Percentiles rank a stretch among this genome's conserved stretches.
Evolutionary conservation across 768 basidiomycete genomes (phyloP).

Genomic region (Cyathus striatus): DNA sequence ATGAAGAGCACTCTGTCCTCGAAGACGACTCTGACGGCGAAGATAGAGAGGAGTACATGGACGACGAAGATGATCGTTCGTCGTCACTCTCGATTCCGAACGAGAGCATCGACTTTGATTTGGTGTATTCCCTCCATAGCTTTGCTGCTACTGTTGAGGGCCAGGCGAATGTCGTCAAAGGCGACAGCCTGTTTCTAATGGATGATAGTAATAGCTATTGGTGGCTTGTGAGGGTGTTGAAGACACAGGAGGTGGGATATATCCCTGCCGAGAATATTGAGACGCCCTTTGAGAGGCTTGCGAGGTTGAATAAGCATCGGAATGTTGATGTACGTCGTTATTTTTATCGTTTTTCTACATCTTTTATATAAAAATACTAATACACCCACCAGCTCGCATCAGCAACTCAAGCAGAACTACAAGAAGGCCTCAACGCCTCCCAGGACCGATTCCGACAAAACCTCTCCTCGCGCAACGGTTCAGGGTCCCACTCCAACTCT

Average conservation of each 20-base stretch:
- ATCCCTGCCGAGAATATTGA: conserved; percentile 99
- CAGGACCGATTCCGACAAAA: conserved; percentile 52
- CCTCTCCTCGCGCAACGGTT: conserved; percentile 41
- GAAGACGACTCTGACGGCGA: conserved; percentile 82
- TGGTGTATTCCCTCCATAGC: conserved; percentile 91
- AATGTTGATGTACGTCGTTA: conserved; percentile 96
- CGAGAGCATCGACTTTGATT: conserved; percentile 89
- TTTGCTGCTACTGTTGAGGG: conserved; percentile 98
- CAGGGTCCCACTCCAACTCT: conserved; percentile 43
- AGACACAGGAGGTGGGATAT: conserved; percentile 98
- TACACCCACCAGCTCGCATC: conserved; percentile 53
- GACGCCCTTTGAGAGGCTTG: conserved; percentile 94
- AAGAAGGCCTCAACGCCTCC: conserved; percentile 43
- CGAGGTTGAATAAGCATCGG: conserved; percentile 92
- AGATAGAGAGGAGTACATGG: conserved; percentile 63
- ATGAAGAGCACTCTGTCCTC: conserved; percentile 79
- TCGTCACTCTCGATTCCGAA: conserved; percentile 85
- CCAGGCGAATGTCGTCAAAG: conserved; percentile 97
- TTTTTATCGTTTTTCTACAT: conserved; percentile 21
- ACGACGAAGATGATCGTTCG: conserved; percentile 74
- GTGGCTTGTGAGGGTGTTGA: conserved; percentile 99
- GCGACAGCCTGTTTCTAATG: conserved; percentile 92
- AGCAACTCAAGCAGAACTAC: conserved; percentile 67
- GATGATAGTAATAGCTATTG: conserved; percentile 99
- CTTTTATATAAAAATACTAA: conserved; percentile 6